A percentile compares a stretch with the other conserved stretches of the same genome.
Conservation (phyloP, 768 basidiomycete genomes). For the Serendipita sp. region DNA sequence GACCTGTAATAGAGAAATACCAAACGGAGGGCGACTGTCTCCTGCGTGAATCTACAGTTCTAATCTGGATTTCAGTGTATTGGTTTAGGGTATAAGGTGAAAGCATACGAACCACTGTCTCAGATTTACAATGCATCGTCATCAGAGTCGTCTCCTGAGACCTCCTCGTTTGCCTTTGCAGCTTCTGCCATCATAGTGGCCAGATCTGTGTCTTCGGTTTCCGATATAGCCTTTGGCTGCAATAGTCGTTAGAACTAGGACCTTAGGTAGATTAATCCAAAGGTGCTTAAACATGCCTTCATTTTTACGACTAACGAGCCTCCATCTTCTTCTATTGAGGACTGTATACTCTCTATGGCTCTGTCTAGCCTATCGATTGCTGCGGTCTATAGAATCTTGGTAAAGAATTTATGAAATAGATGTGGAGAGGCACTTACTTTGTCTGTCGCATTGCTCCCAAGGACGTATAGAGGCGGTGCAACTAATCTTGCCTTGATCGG, state of each 20-base stretch:
- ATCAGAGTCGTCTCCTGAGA: conserved; percentile 86
- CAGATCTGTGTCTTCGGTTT: conserved; percentile 93
- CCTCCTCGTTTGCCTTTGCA: conserved; percentile 85
- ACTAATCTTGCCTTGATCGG: conserved; percentile 96
- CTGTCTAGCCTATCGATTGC: conserved; percentile 88
- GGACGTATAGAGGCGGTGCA: conserved; percentile 88
- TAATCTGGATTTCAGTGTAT: too few relatives aligned
- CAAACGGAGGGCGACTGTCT: too few relatives aligned
- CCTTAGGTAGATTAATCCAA: background rate
- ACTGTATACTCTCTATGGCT: conserved; percentile 81
- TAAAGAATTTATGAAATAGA: background rate
- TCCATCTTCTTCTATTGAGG: conserved; percentile 66
- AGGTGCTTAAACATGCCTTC: conserved; percentile 42
- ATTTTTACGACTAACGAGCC: conserved; percentile 88
- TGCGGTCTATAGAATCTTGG: conserved; percentile 34
- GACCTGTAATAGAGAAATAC: too few relatives aligned
- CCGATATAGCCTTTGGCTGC: conserved; percentile 93
- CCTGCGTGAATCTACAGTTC: too few relatives aligned
- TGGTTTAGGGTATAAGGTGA: too few relatives aligned
- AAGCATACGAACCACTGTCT: too few relatives aligned
- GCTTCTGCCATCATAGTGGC: conserved; percentile 94
- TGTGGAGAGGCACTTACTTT: conserved; percentile 36
- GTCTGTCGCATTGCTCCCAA: conserved; percentile 92
- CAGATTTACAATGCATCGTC: conserved; percentile 29
- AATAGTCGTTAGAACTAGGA: background rate